Evolutionary conservation across 2,329 filamentous ascomycete genomes (phyloP).

Genomic region (Huntiella savannae): DNA sequence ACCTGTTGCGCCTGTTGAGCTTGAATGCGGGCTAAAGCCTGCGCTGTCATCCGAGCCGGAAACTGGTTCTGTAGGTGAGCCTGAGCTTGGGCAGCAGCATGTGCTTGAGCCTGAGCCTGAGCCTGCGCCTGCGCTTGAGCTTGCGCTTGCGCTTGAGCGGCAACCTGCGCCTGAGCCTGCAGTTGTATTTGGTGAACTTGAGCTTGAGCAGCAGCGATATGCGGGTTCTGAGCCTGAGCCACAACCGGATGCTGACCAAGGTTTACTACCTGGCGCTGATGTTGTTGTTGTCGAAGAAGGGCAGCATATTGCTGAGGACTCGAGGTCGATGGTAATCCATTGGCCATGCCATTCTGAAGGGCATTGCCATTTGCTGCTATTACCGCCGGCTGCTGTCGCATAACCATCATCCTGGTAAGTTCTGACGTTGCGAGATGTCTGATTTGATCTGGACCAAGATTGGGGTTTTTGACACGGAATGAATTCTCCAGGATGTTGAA

Average conservation of each 20-base stretch:
- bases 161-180: constrained; percentile 7
- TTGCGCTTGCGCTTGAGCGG: constrained; percentile 28
- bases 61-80: constrained; percentile 10
- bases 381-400: constrained; percentile 25
- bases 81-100: constrained; percentile 16
- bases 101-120: constrained; percentile 14
- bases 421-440: constrained; percentile 33
- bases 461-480: constrained; percentile 32
- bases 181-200: constrained; percentile 19
- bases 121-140: constrained; percentile 29
- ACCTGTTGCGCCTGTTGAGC: constrained; percentile 9
- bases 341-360: constrained; percentile 28
- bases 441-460: constrained; percentile 28
- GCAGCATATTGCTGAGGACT: constrained; percentile 42
- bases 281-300: constrained; percentile 34
- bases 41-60: constrained; percentile 15
- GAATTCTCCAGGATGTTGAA: constrained; percentile 32
- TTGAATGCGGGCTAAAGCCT: constrained; percentile 15
- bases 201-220: constrained; percentile 23
- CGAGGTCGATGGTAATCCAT: constrained; percentile 27
- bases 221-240: constrained; percentile 5
- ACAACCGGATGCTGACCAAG: constrained; percentile 12
- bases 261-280: constrained; percentile 14
- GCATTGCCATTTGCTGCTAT: constrained; percentile 28
- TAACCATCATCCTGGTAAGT: constrained; percentile 27